Percentiles rank a stretch among this genome's conserved stretches.
phyloP scores from a whole-genome alignment of 371 early-diverging fungal species.

The Smittium culicis region DNA sequence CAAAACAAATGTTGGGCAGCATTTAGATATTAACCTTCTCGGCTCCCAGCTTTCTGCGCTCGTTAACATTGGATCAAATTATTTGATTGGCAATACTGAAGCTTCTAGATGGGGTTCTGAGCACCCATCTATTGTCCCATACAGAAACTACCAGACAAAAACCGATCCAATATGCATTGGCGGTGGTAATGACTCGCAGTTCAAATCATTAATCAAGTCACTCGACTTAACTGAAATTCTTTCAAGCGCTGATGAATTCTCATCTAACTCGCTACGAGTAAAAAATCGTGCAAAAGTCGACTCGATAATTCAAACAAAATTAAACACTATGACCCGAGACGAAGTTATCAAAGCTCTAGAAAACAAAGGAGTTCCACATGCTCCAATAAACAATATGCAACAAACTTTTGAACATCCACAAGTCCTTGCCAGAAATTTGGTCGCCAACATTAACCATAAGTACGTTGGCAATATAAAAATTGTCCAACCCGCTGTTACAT shows the following conservation, averaged over 20 bases:
- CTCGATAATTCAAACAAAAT: slow-evolving; percentile 34
- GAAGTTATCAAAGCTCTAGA: slow-evolving; percentile 52
- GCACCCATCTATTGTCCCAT: slow-evolving; percentile 85
- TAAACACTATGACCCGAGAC: slow-evolving; percentile 37
- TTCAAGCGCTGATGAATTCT: slow-evolving; percentile 35
- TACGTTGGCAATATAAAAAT: slow-evolving; percentile 62
- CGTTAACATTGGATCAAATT: slow-evolving; percentile 77
- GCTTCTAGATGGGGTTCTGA: slow-evolving; percentile 72
- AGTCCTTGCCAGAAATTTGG: slow-evolving; percentile 54
- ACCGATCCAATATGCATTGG: slow-evolving; percentile 76
- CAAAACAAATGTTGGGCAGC: slow-evolving; percentile 55
- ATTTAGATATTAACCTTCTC: slow-evolving; percentile 69
- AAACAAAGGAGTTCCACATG: slow-evolving; percentile 60
- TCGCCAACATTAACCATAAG: slow-evolving; percentile 68
- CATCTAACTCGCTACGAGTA: slow-evolving; percentile 57
- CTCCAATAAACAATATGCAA: slow-evolving; percentile 70
- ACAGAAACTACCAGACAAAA: slow-evolving; percentile 70
- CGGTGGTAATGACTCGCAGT: slow-evolving; percentile 72
- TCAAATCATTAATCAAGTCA: slow-evolving; percentile 42
- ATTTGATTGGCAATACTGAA: slow-evolving; percentile 64
- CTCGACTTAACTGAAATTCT: slow-evolving; percentile 38
- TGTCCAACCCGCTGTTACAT: slow-evolving; percentile 67
- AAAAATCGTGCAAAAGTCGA: slow-evolving; percentile 50
- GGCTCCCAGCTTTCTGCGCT: slow-evolving; percentile 76
- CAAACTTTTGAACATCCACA: slow-evolving; percentile 83